These are phyloP conservation scores for Rhodotorula sp. DNA, from an alignment of 1,284 basidiomycete species.

Conservation along the genomic window DNA sequence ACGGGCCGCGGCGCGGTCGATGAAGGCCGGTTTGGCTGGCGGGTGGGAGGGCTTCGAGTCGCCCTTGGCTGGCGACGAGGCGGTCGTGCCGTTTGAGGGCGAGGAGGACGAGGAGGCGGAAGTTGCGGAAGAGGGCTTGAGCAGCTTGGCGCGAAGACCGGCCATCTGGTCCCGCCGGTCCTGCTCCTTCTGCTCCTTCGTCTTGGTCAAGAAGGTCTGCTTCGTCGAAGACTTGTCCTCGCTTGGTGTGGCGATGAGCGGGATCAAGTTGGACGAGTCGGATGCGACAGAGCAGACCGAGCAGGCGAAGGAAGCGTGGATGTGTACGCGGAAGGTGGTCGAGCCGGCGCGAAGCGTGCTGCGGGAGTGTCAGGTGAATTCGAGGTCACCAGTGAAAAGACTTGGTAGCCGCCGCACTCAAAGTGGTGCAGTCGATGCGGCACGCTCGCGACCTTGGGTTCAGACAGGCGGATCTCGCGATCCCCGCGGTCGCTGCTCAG, in stretches of 20 bases:
- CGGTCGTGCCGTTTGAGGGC: neutral
- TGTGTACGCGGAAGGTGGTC: constrained; percentile 31
- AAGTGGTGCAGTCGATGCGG: constrained; percentile 28
- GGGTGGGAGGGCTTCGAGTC: too few relatives aligned
- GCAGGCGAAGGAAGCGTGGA: constrained; percentile 39
- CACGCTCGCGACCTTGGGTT: constrained; percentile 21
- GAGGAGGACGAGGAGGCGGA: neutral
- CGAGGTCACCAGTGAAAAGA: neutral
- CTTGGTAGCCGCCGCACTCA: constrained; percentile 21
- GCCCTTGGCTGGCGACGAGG: neutral
- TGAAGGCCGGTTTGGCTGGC: neutral
- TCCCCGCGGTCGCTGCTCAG: constrained; percentile 4
- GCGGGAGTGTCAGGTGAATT: neutral
- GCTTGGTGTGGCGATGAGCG: constrained; percentile 6
- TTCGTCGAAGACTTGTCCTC: neutral
- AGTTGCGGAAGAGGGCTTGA: constrained; percentile 4
- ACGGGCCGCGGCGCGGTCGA: constrained; percentile 34
- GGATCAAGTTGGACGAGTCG: constrained; percentile 39
- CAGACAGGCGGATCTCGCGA: constrained; percentile 11
- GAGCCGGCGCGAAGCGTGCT: constrained; percentile 26
- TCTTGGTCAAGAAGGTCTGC: constrained; percentile 10
- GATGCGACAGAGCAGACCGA: constrained; percentile 30
- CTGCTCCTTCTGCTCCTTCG: constrained; percentile 39
- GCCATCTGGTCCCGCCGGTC: constrained; percentile 29
- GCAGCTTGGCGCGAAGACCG: constrained; percentile 25